Percentiles rank a stretch among this genome's conserved stretches.
Conservation (phyloP, 768 basidiomycete genomes). For the Russula earlei region DNA sequence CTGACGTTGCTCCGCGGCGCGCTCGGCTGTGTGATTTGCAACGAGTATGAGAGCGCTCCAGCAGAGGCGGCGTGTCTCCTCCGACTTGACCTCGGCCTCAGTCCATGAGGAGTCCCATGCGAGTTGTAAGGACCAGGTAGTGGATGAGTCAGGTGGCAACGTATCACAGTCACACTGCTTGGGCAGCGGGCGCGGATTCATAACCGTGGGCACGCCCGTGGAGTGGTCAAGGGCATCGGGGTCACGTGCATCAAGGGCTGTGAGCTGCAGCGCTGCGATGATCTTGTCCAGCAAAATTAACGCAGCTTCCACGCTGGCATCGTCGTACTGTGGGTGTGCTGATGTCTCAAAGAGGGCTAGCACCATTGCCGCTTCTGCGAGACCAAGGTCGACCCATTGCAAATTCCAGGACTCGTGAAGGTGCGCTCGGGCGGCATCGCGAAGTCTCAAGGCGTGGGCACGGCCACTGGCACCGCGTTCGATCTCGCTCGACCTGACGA, state of each 20-base stretch:
- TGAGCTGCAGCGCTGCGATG: slow-evolving; percentile 45
- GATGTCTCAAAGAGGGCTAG: slow-evolving; percentile 72
- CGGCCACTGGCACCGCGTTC: slow-evolving; percentile 48
- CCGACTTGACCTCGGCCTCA: slow-evolving; percentile 44
- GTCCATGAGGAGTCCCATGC: slow-evolving; percentile 59
- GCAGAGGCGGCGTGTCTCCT: slow-evolving; percentile 66
- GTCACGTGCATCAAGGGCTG: slow-evolving; percentile 48
- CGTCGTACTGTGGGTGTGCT: slow-evolving; percentile 55
- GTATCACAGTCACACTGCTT: slow-evolving; percentile 40
- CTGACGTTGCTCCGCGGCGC: slow-evolving; percentile 52
- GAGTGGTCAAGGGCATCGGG: slow-evolving; percentile 41
- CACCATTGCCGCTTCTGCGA: slow-evolving; percentile 70
- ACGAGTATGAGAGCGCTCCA: slow-evolving; percentile 67
- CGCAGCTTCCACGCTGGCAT: slow-evolving; percentile 42
- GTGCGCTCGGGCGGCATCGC: slow-evolving; percentile 45
- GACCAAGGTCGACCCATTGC: slow-evolving; percentile 48
- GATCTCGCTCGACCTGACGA: slow-evolving; percentile 64
- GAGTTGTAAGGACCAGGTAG: slow-evolving; percentile 40
- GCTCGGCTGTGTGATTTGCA: slow-evolving; percentile 58
- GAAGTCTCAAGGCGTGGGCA: slow-evolving; percentile 45
- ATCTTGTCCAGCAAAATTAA: slow-evolving; percentile 56
- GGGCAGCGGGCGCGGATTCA: slow-evolving; percentile 21
- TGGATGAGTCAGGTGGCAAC: slow-evolving; percentile 28
- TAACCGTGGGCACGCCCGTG: slow-evolving; percentile 39
- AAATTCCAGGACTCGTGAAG: slow-evolving; percentile 42